These are phyloP conservation scores for Globisporangium nunn DNA, from an alignment of 352 stramenopile species.

Conservation along the genomic window DNA sequence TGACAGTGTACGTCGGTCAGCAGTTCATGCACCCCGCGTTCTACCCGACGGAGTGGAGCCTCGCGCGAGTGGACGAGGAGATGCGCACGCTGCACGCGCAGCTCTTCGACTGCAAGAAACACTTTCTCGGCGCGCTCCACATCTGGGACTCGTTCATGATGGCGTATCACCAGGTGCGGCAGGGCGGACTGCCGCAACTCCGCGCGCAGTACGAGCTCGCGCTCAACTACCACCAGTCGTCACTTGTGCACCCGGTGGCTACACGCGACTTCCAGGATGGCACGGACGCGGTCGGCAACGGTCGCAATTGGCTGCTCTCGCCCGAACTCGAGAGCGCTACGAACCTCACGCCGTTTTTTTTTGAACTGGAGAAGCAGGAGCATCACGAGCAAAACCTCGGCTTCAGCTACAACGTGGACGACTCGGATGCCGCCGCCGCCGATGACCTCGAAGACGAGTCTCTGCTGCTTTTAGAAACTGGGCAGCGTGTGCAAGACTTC, in stretches of 20 bases:
- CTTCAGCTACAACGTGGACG: conserved; percentile 1
- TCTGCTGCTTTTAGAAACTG: conserved; percentile 10
- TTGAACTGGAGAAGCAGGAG: conserved; percentile 1
- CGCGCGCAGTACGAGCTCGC: conserved; percentile 42
- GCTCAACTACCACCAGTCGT: conserved; percentile 53
- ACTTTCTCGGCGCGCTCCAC: conserved; percentile 4
- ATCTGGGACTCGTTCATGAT: conserved; percentile 25
- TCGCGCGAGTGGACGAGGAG: conserved; percentile 38
- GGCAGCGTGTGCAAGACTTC: not conserved
- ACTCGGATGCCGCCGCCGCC: not conserved
- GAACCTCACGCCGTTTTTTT: conserved; percentile 5
- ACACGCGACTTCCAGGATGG: conserved; percentile 25
- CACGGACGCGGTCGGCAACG: conserved; percentile 24
- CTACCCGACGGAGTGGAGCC: conserved; percentile 34
- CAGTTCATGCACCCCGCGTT: conserved; percentile 29
- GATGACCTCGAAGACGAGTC: not conserved
- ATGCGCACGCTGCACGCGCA: conserved; percentile 17
- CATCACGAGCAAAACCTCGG: not conserved
- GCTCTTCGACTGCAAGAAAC: conserved; percentile 12
- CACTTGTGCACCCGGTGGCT: conserved; percentile 26
- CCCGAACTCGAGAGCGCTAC: conserved; percentile 6
- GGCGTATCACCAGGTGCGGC: conserved; percentile 34
- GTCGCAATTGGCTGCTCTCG: conserved; percentile 41
- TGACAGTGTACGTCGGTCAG: conserved; percentile 46
- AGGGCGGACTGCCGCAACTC: conserved; percentile 30